Evolutionary conservation across 805 yeast species (phyloP).

Genomic region (Priceomyces castillae): DNA sequence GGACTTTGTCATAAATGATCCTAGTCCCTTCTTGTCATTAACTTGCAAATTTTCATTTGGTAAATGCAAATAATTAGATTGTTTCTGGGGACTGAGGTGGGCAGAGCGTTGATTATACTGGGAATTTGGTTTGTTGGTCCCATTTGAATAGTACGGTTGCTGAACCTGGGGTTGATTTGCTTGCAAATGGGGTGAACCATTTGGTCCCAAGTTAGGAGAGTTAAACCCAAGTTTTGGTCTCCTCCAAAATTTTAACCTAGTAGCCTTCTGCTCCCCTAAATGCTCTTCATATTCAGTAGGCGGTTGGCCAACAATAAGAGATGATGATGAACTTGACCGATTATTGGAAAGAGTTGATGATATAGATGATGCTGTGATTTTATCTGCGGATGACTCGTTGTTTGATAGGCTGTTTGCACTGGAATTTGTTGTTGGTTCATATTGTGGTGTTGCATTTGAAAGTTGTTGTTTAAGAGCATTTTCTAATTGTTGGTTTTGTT

Average conservation of each 20-base stretch:
- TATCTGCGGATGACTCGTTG: conserved; percentile 1
- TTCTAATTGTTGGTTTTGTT: conserved; percentile 16
- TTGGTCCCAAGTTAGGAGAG: conserved; percentile 9
- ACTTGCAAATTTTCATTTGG: conserved; percentile 9
- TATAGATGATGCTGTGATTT: conserved; percentile 1
- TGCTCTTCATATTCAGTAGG: conserved; percentile 10
- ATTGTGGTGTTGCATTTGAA: background rate
- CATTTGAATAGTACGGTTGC: conserved; percentile 7
- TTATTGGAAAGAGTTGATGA: conserved; percentile 5
- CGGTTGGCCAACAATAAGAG: conserved; percentile 7
- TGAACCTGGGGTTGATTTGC: conserved; percentile 3
- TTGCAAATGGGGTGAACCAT: conserved; percentile 5
- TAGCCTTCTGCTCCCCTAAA: conserved; percentile 34
- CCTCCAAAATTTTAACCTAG: conserved; percentile 45
- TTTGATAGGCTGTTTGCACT: conserved; percentile 5
- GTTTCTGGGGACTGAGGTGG: conserved; percentile 4
- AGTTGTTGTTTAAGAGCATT: conserved; percentile 3
- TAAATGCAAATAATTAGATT: conserved; percentile 4
- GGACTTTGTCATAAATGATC: conserved; percentile 37
- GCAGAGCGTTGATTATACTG: conserved; percentile 7
- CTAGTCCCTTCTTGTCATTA: conserved; percentile 13
- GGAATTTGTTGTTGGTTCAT: conserved; percentile 1
- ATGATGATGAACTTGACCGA: conserved; percentile 17
- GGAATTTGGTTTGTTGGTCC: conserved; percentile 6
- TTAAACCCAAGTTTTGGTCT: conserved; percentile 36